A percentile compares a stretch with the other conserved stretches of the same genome.
Conservation (phyloP, 108 stramenopile species). For the Skeletonema costatum region DNA sequence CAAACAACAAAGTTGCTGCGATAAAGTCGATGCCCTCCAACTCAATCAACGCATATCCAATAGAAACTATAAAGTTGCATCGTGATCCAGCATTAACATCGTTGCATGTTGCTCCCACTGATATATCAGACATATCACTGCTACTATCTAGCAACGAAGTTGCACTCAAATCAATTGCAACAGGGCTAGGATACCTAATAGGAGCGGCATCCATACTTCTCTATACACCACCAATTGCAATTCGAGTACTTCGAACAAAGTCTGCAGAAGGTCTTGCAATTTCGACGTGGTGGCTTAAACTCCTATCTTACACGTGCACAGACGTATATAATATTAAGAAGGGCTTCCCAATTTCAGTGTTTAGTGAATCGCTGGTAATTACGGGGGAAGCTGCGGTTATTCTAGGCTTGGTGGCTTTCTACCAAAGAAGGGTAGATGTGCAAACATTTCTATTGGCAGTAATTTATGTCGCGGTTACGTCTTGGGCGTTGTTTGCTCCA, state of each 20-base stretch:
- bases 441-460: conserved; percentile 1
- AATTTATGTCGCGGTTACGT: neutral
- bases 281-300: conserved; percentile 56
- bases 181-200: conserved; percentile 56
- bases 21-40: too few species aligned
- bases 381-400: conserved; percentile 46
- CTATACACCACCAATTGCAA: conserved; percentile 64
- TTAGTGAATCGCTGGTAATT: conserved; percentile 53
- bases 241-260: conserved; percentile 39
- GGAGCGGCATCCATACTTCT: conserved; percentile 51
- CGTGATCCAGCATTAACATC: neutral
- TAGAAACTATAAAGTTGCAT: neutral
- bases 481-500: conserved; percentile 13
- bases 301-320: conserved; percentile 40
- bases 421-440: conserved; percentile 27
- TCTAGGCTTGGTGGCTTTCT: conserved; percentile 36
- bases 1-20: neutral
- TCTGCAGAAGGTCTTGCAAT: conserved; percentile 50
- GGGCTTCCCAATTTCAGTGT: conserved; percentile 43
- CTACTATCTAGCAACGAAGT: neutral
- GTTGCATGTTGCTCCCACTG: neutral
- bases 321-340: conserved; percentile 44
- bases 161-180: conserved; percentile 21
- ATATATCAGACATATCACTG: conserved; percentile 5
- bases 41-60: neutral